These are phyloP conservation scores for Eimeria sp. DNA, from an alignment of 169 alveolate species.

Conservation along the genomic window DNA sequence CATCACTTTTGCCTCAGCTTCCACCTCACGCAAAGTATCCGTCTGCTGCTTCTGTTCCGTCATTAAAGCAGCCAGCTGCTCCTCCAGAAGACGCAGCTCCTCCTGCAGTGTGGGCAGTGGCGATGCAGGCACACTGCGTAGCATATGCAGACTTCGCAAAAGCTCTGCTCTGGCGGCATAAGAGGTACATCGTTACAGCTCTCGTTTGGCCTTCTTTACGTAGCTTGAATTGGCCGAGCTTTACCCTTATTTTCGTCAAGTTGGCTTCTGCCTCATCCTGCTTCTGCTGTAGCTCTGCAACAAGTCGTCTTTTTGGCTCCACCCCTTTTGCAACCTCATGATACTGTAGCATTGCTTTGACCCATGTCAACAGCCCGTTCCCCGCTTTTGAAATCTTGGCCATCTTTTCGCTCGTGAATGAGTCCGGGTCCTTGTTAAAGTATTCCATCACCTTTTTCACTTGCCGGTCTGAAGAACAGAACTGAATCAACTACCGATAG, in stretches of 20 bases:
- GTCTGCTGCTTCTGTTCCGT: slow-evolving; percentile 92
- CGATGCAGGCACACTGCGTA: background rate
- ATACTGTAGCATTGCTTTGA: slow-evolving; percentile 93
- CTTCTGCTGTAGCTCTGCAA: slow-evolving; percentile 92
- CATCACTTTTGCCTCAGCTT: slow-evolving; percentile 92
- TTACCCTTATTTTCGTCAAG: slow-evolving; percentile 89
- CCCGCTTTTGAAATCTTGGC: slow-evolving; percentile 94
- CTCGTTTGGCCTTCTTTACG: background rate
- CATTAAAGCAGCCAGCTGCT: slow-evolving; percentile 91
- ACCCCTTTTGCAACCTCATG: slow-evolving; percentile 95
- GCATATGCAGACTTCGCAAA: background rate
- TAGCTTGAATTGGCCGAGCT: slow-evolving; percentile 15
- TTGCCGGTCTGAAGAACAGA: slow-evolving; percentile 81
- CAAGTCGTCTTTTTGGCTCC: slow-evolving; percentile 94
- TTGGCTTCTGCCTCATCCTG: slow-evolving; percentile 93
- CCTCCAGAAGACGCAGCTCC: slow-evolving; percentile 90
- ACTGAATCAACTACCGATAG: background rate
- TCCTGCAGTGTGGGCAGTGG: slow-evolving; percentile 83
- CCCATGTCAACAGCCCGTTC: slow-evolving; percentile 95
- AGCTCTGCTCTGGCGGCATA: background rate
- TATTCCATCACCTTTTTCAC: slow-evolving; percentile 90
- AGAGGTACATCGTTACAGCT: background rate
- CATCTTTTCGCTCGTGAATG: slow-evolving; percentile 90
- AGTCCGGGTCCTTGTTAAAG: slow-evolving; percentile 91
- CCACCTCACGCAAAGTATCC: slow-evolving; percentile 93